Percentiles rank a stretch among this genome's conserved stretches.
Evolutionary conservation across 225 moss, liverwort and hornwort genomes (phyloP).

Genomic region (Pseudisothecium myosuroides): DNA sequence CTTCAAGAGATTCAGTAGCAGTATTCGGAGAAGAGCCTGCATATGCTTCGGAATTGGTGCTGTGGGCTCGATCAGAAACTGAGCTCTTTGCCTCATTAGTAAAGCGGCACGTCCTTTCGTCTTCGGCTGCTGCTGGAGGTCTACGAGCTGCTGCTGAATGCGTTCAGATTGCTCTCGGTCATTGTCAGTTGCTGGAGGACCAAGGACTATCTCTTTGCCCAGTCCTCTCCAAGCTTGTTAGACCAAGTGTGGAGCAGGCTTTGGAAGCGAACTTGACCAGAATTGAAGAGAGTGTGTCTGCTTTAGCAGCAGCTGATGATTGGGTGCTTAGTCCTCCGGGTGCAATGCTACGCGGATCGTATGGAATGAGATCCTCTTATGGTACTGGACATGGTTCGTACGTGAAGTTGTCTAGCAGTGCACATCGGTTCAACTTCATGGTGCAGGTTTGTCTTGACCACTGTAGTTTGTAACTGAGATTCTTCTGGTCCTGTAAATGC

Average conservation of each 20-base stretch:
- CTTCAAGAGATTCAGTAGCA: conserved; percentile 70
- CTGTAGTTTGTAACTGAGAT: not conserved
- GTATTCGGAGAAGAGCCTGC: conserved; percentile 90
- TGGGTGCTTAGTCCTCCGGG: conserved; percentile 68
- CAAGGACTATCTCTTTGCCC: conserved; percentile 86
- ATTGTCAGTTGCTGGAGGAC: conserved; percentile 79
- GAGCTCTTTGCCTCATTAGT: conserved; percentile 83
- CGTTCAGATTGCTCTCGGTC: conserved; percentile 93
- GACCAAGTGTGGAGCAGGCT: conserved; percentile 95
- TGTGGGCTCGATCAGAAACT: conserved; percentile 88
- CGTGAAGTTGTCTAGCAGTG: conserved; percentile 83
- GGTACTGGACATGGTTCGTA: conserved; percentile 30
- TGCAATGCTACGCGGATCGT: conserved; percentile 48
- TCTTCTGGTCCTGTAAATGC: not conserved
- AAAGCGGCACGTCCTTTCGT: conserved; percentile 80
- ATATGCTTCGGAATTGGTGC: conserved; percentile 80
- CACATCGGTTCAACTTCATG: conserved; percentile 91
- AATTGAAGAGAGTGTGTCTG: conserved; percentile 95
- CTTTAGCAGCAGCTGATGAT: conserved; percentile 93
- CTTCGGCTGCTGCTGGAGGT: conserved; percentile 93
- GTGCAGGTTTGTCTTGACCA: conserved; percentile 57
- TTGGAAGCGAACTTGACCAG: conserved; percentile 89
- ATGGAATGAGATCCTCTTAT: conserved; percentile 56
- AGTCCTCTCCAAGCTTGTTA: conserved; percentile 79
- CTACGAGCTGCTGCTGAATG: conserved; percentile 93